phyloP scores from a whole-genome alignment of 805 yeast genomes.

The Spathaspora girioi region DNA sequence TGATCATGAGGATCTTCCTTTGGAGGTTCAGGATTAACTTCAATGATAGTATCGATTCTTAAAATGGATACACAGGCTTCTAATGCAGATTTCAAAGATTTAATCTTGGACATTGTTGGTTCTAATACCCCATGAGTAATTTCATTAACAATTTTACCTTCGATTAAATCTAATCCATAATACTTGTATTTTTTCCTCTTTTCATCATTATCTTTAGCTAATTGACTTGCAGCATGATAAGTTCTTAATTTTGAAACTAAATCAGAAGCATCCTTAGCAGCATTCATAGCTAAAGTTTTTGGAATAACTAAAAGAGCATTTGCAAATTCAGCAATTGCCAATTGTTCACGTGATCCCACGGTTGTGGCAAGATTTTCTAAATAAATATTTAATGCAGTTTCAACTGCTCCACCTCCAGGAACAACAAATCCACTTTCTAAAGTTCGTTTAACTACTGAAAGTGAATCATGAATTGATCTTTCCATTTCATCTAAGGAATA shows the following conservation, averaged over 20 bases:
- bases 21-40: slow-evolving; percentile 92
- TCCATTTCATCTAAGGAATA: slow-evolving; percentile 98
- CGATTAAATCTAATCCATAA: slow-evolving; percentile 88
- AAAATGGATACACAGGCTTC: slow-evolving; percentile 98
- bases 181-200: slow-evolving; percentile 84
- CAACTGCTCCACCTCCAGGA: slow-evolving; percentile 99
- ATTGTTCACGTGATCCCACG: slow-evolving; percentile 94
- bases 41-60: slow-evolving; percentile 97
- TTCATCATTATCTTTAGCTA: slow-evolving; percentile 74
- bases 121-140: slow-evolving; percentile 84
- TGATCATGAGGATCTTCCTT: slow-evolving; percentile 91
- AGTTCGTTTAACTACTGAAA: slow-evolving; percentile 92
- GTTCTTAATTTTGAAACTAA: slow-evolving; percentile 93
- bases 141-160: slow-evolving; percentile 90
- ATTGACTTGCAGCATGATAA: slow-evolving; percentile 92
- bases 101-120: slow-evolving; percentile 90
- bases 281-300: slow-evolving; percentile 93
- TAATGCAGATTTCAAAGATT: slow-evolving; percentile 89
- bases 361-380: slow-evolving; percentile 97
- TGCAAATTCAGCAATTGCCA: slow-evolving; percentile 98
- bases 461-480: slow-evolving; percentile 91
- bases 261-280: slow-evolving; percentile 96
- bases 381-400: slow-evolving; percentile 90
- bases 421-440: slow-evolving; percentile 91
- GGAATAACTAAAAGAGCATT: slow-evolving; percentile 86